A percentile compares a stretch with the other conserved stretches of the same genome.
Evolutionary conservation across 2,329 filamentous ascomycete species (phyloP).

Genomic region (Pleomassaria siparia): DNA sequence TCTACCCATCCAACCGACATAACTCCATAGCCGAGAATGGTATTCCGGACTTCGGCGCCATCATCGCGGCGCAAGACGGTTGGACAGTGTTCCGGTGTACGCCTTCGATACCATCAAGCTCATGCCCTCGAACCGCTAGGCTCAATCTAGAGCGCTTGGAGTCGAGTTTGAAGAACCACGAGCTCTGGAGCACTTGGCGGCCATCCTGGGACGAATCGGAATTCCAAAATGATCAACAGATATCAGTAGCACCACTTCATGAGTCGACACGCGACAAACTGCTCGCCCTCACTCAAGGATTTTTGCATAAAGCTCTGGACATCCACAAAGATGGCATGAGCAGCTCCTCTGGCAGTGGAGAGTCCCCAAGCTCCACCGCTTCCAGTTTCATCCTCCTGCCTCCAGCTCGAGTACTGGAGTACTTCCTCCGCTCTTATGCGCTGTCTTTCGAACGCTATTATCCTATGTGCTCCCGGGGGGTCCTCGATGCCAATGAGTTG

Average conservation of each 20-base stretch:
- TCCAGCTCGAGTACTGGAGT: constrained; percentile 66
- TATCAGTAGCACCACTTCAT: constrained; percentile 52
- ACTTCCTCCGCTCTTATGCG: constrained; percentile 67
- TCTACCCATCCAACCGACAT: constrained; percentile 44
- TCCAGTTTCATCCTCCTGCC: constrained; percentile 68
- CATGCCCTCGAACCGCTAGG: constrained; percentile 54
- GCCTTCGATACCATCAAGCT: constrained; percentile 50
- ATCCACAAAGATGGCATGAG: constrained; percentile 60
- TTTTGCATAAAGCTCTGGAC: constrained; percentile 69
- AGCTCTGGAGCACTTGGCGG: constrained; percentile 55
- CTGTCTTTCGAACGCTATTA: constrained; percentile 68
- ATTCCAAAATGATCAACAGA: constrained; percentile 48
- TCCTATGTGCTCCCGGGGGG: constrained; percentile 61
- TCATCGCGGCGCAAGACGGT: constrained; percentile 53
- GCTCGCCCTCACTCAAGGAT: constrained; percentile 70
- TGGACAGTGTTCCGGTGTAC: constrained; percentile 58
- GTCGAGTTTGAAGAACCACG: constrained; percentile 54
- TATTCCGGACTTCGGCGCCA: constrained; percentile 49
- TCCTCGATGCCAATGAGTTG: constrained; percentile 67
- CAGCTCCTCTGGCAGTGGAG: constrained; percentile 44
- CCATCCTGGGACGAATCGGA: constrained; percentile 54
- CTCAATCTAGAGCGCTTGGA: constrained; percentile 55
- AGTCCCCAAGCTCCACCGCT: constrained; percentile 52
- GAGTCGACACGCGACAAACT: constrained; percentile 66
- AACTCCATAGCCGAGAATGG: constrained; percentile 42